Conservation (phyloP, 805 yeast species). For the Sungouiella thailandica region DNA sequence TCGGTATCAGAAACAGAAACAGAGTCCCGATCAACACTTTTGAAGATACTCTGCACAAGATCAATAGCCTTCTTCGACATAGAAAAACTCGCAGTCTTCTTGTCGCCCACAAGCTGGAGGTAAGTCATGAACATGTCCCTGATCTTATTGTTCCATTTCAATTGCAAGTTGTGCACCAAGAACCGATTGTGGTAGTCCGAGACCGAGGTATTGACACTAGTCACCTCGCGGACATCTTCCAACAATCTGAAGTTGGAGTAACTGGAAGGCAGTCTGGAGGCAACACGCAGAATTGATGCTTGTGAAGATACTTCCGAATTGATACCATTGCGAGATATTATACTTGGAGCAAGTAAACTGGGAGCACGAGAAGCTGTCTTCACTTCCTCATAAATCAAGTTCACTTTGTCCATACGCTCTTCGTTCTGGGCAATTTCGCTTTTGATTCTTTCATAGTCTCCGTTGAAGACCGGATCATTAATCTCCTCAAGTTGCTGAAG, state of each 20-base stretch:
- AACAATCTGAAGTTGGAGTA: slow-evolving; percentile 27
- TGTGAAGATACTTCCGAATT: not conserved
- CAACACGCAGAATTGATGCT: slow-evolving; percentile 12
- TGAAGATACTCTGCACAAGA: slow-evolving; percentile 40
- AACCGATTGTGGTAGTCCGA: slow-evolving; percentile 60
- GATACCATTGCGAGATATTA: not conserved
- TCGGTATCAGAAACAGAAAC: slow-evolving; percentile 3
- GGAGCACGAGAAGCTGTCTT: not conserved
- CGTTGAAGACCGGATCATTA: slow-evolving; percentile 2
- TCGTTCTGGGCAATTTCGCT: not conserved
- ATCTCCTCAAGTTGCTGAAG: slow-evolving; percentile 9
- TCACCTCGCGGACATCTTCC: slow-evolving; percentile 21
- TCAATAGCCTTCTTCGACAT: slow-evolving; percentile 48
- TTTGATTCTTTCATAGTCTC: slow-evolving; percentile 1
- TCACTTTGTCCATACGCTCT: slow-evolving; percentile 1
- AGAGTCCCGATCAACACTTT: slow-evolving; percentile 15
- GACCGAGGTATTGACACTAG: slow-evolving; percentile 18
- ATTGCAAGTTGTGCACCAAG: slow-evolving; percentile 62
- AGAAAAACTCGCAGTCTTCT: slow-evolving; percentile 39
- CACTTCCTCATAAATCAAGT: slow-evolving; percentile 19
- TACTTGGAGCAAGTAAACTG: not conserved
- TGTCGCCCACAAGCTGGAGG: slow-evolving; percentile 39
- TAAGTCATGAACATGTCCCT: slow-evolving; percentile 63
- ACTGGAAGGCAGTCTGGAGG: too few relatives aligned
- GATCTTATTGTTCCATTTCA: slow-evolving; percentile 73